These are phyloP conservation scores for Monosiga brevicollis DNA, from an alignment of 78 protist species.

Conservation along the genomic window DNA sequence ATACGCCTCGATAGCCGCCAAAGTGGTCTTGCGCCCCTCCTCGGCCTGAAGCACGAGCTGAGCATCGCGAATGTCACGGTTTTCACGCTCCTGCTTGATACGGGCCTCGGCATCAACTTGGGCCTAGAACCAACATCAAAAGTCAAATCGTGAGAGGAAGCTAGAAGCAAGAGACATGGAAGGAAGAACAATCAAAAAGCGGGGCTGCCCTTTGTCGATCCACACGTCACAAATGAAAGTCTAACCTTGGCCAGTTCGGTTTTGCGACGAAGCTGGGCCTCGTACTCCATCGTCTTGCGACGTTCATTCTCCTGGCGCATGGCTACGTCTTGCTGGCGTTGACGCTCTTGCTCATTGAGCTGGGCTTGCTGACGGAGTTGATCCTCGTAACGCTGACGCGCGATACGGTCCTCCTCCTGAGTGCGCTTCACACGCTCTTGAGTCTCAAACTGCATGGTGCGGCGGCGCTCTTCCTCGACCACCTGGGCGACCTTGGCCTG, in stretches of 20 bases:
- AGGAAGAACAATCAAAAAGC: too few species aligned
- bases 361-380: not conserved
- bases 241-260: not conserved
- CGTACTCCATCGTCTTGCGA: not conserved
- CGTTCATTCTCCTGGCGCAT: not conserved
- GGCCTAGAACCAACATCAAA: too few species aligned
- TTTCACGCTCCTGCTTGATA: not conserved
- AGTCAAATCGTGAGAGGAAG: too few species aligned
- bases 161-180: too few species aligned
- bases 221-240: too few species aligned
- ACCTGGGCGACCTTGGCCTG: not conserved
- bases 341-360: not conserved
- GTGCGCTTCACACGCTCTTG: not conserved
- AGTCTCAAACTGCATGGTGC: not conserved
- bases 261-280: not conserved
- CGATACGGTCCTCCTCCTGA: not conserved
- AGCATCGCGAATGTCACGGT: not conserved
- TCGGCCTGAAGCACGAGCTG: not conserved
- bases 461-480: not conserved
- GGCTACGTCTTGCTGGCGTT: not conserved
- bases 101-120: not conserved
- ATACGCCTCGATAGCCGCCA: not conserved
- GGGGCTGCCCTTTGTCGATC: too few species aligned
- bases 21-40: not conserved
- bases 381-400: not conserved